Base-by-base conservation (phyloP, 75 land plant genomes). In the Isoetes taiwanensis region DNA sequence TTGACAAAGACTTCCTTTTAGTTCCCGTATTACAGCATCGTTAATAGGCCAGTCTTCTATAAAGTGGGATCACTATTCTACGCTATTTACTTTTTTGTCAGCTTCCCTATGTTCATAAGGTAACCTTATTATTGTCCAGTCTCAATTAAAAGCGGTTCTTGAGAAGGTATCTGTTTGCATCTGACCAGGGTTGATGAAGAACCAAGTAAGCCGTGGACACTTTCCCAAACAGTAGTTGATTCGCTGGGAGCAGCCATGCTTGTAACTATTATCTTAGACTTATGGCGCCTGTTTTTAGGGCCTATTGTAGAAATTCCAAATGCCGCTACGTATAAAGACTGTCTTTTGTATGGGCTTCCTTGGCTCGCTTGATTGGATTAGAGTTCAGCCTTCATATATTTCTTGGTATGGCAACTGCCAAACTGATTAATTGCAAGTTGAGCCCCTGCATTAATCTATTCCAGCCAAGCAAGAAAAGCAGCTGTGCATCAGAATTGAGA, bases 41-140 rank as follows among this genome's bases (percentile, higher is more conserved):
- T 83, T 24, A 93, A 90, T 41, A 76, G 97, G 28, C 73, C 50
- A 12, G 74, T 85, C 21, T 81, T 90, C 83, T 90, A 90, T 64
- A 86, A 75, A 80, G 82, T 86, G 52, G 97, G 97, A 30, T 90
- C 85, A n/a, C 57, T 90, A 64, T 90, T 90, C 61, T 90, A 90
- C 60, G 97, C 88, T 8, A 78, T 83, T 32, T 90, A 90, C 68
- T 90, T 90, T 65, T 2, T 90, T 30, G 88, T 86, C 11, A 90
- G 93, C 94, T 90, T 86, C 66, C 97, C 97, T 31, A 86, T 90
- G 97, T 90, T 90, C 63, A 40, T 78, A 27, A 80, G 93, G 97
- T 86, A 57, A 58, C 60, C 17, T n/a, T n/a, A n/a, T n/a, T n/a
- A n/a, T 17, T 3, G 57, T 28, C 1, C n/a, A n/a, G 1, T 16